Conservation (phyloP, 371 early-diverging fungal genomes). For the Mucor racemosus region DNA sequence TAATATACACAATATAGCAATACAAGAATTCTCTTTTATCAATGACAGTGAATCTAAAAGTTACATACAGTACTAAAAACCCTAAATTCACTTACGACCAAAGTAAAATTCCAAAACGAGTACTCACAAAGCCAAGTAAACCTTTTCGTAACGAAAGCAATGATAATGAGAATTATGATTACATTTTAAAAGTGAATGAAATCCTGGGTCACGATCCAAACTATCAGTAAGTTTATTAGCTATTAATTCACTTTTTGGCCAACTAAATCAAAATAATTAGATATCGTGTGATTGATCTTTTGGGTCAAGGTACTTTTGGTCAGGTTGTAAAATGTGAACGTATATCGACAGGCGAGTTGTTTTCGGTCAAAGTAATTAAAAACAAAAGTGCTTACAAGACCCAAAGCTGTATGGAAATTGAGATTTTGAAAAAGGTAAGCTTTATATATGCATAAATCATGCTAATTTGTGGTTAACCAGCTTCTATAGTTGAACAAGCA, state of each 20-base stretch:
- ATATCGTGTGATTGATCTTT: slow-evolving; percentile 85
- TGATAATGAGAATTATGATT: slow-evolving; percentile 94
- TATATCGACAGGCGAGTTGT: slow-evolving; percentile 80
- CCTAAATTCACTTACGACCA: slow-evolving; percentile 75
- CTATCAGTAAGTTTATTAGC: slow-evolving; percentile 65
- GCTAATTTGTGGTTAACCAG: background rate
- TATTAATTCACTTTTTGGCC: background rate
- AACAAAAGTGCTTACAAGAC: slow-evolving; percentile 93
- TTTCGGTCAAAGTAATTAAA: slow-evolving; percentile 97
- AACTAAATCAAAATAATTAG: slow-evolving; percentile 33
- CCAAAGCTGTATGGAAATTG: slow-evolving; percentile 95
- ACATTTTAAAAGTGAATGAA: slow-evolving; percentile 94
- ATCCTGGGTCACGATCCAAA: slow-evolving; percentile 80
- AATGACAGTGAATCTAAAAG: slow-evolving; percentile 61
- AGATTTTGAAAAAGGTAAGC: slow-evolving; percentile 82
- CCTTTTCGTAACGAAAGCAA: slow-evolving; percentile 87
- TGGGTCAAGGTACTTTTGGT: slow-evolving; percentile 98
- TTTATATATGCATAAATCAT: background rate
- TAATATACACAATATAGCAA: background rate
- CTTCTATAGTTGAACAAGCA: slow-evolving; percentile 70
- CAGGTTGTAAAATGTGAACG: slow-evolving; percentile 96
- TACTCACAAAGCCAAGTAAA: slow-evolving; percentile 92
- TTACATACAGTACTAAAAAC: slow-evolving; percentile 76
- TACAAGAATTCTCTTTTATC: background rate
- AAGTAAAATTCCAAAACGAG: slow-evolving; percentile 81